phyloP scores from a whole-genome alignment of 148 eudicot species.

The Rhododendron henanense region DNA sequence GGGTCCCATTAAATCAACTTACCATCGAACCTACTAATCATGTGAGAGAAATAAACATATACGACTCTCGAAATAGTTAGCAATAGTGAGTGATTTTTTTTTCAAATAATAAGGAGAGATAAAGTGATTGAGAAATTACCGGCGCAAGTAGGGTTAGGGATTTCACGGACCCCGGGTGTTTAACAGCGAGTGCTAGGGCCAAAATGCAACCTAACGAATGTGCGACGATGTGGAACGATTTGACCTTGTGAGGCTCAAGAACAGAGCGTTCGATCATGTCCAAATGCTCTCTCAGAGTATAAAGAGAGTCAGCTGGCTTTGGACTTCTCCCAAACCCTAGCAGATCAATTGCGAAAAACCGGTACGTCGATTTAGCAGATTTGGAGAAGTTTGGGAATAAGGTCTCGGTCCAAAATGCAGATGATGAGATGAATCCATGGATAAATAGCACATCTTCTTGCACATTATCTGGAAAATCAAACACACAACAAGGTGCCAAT shows the following conservation, averaged over 20 bases:
- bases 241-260: slow-evolving; percentile 45
- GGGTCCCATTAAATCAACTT: neutral
- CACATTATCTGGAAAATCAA: slow-evolving; percentile 27
- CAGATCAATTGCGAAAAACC: slow-evolving; percentile 74
- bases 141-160: slow-evolving; percentile 90
- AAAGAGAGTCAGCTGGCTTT: slow-evolving; percentile 73
- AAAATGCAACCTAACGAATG: slow-evolving; percentile 93
- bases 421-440: slow-evolving; percentile 90
- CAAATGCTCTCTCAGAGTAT: slow-evolving; percentile 77
- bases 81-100: neutral
- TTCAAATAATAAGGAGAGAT: neutral
- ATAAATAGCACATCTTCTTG: slow-evolving; percentile 77
- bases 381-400: slow-evolving; percentile 73
- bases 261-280: slow-evolving; percentile 90
- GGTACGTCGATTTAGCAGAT: slow-evolving; percentile 55
- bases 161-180: slow-evolving; percentile 61
- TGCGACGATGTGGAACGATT: slow-evolving; percentile 90
- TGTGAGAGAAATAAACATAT: neutral
- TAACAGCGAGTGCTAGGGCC: slow-evolving; percentile 82
- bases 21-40: neutral
- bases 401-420: slow-evolving; percentile 91
- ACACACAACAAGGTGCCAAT: neutral
- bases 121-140: slow-evolving; percentile 31
- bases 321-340: slow-evolving; percentile 94
- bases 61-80: neutral